A percentile compares a stretch with the other conserved stretches of the same genome.
Evolutionary conservation across 129 eudicot genomes (phyloP).

Genomic region (Logfia minima): DNA sequence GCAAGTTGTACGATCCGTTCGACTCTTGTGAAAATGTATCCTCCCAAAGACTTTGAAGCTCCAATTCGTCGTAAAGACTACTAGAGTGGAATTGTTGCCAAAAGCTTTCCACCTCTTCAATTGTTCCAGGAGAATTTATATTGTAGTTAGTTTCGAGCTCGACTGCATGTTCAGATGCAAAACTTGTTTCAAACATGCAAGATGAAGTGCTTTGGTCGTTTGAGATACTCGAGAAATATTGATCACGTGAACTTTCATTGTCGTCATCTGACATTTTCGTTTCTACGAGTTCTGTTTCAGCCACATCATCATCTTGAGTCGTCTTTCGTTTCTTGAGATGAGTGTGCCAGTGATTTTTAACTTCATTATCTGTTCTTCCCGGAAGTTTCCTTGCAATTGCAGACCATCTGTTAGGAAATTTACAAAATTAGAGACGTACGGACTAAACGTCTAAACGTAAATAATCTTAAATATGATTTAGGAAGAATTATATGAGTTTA

Average conservation of each 20-base stretch:
- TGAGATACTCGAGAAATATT: conserved; percentile 10
- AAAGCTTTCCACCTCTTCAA: conserved; percentile 14
- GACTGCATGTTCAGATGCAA: neutral
- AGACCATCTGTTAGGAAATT: conserved; percentile 29
- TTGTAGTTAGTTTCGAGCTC: neutral
- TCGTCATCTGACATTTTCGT: neutral
- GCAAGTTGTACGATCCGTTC: neutral
- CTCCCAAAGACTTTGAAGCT: neutral
- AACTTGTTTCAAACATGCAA: neutral
- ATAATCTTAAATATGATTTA: neutral
- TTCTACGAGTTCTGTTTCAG: neutral
- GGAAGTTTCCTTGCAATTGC: conserved; percentile 30
- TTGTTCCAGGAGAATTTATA: conserved; percentile 20
- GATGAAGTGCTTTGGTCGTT: conserved; percentile 3
- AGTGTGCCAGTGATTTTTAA: conserved; percentile 38
- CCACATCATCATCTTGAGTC: too few species aligned
- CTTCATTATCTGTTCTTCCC: conserved; percentile 40
- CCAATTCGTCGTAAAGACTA: neutral
- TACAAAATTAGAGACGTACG: neutral
- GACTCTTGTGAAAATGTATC: neutral
- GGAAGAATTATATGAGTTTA: neutral
- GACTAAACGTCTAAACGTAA: neutral
- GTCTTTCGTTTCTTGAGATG: conserved; percentile 10
- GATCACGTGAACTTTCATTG: neutral
- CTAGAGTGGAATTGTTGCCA: conserved; percentile 17